These are phyloP conservation scores for Nakaseomyces bracarensis DNA, from an alignment of 1,139 yeast species.

Conservation along the genomic window DNA sequence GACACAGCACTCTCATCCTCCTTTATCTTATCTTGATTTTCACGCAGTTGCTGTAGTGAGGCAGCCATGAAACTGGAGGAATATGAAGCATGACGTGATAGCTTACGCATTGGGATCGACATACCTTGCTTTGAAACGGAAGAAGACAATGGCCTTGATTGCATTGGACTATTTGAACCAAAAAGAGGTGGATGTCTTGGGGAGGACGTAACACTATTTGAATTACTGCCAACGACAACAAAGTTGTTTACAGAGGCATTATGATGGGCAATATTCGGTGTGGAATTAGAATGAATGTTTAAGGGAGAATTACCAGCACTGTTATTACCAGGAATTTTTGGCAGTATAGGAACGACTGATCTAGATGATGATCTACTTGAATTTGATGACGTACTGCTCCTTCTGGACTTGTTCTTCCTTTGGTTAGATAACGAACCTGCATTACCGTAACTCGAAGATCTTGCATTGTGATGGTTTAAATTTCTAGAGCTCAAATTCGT, in stretches of 20 bases:
- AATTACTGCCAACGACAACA: slow-evolving; percentile 4
- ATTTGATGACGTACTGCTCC: slow-evolving; percentile 27
- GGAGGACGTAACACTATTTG: slow-evolving; percentile 28
- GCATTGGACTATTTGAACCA: slow-evolving; percentile 20
- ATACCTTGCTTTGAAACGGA: slow-evolving; percentile 23
- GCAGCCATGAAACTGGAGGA: slow-evolving; percentile 29
- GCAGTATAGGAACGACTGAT: slow-evolving; percentile 31
- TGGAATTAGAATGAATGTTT: slow-evolving; percentile 7
- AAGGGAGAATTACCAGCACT: slow-evolving; percentile 5
- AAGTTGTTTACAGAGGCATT: not conserved
- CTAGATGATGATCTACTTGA: slow-evolving; percentile 30
- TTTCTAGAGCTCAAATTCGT: slow-evolving; percentile 11
- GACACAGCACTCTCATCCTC: slow-evolving; percentile 9
- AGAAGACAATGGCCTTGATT: slow-evolving; percentile 16
- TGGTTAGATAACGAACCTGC: slow-evolving; percentile 2
- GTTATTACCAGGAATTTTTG: slow-evolving; percentile 27
- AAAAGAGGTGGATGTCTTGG: slow-evolving; percentile 18
- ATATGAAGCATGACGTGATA: slow-evolving; percentile 25
- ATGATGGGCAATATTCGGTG: not conserved
- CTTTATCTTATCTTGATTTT: slow-evolving; percentile 15
- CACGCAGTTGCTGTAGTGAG: slow-evolving; percentile 25
- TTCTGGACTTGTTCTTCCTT: slow-evolving; percentile 19
- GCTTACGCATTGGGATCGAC: slow-evolving; percentile 25
- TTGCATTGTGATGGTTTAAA: slow-evolving; percentile 18
- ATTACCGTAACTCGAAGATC: slow-evolving; percentile 1